phyloP scores from a whole-genome alignment of 73 alveolate species.

The Uronychia setigera region DNA sequence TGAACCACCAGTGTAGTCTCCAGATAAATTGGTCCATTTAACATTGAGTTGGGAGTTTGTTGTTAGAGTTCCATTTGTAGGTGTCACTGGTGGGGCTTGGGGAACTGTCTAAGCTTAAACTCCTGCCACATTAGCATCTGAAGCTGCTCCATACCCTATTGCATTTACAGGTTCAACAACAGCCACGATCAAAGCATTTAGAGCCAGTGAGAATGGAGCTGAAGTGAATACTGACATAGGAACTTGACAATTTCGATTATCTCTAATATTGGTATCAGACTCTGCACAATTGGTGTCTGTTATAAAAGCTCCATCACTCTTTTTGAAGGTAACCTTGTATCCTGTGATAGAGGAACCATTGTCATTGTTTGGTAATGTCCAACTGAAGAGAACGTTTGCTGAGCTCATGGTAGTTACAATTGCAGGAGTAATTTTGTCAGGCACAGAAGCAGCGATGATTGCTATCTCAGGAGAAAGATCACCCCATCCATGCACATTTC shows the following conservation, averaged over 20 bases:
- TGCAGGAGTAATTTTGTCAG: slow-evolving; percentile 24
- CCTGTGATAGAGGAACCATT: not conserved
- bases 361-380: slow-evolving; percentile 17
- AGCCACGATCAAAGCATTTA: slow-evolving; percentile 23
- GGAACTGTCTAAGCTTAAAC: slow-evolving; percentile 40
- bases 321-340: not conserved
- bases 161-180: slow-evolving; percentile 36
- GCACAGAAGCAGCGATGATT: slow-evolving; percentile 37
- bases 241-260: not conserved
- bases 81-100: slow-evolving; percentile 34
- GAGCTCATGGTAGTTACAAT: not conserved
- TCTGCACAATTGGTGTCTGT: slow-evolving; percentile 7
- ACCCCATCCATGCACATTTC: slow-evolving; percentile 29
- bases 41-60: slow-evolving; percentile 4
- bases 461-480: slow-evolving; percentile 7
- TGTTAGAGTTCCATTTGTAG: slow-evolving; percentile 20
- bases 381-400: slow-evolving; percentile 27
- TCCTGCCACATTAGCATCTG: slow-evolving; percentile 25
- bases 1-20: slow-evolving; percentile 37
- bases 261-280: not conserved
- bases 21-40: slow-evolving; percentile 22
- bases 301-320: not conserved
- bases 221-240: slow-evolving; percentile 41
- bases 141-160: slow-evolving; percentile 27
- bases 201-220: not conserved